These are phyloP conservation scores for Scheffersomyces illinoinensis DNA, from an alignment of 1,139 yeast species.

Conservation along the genomic window DNA sequence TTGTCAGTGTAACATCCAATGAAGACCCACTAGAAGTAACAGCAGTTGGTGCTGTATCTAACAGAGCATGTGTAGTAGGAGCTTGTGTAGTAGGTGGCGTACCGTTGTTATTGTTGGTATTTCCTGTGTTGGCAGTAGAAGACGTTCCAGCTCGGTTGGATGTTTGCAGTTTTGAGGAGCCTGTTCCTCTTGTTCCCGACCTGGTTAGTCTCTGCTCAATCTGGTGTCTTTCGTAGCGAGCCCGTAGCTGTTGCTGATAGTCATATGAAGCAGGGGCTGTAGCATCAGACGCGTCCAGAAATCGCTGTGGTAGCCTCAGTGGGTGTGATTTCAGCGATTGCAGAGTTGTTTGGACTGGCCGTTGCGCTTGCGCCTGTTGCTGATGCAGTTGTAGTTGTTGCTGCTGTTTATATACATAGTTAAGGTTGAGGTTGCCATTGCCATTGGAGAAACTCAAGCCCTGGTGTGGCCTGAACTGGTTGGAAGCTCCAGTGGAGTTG, in stretches of 20 bases:
- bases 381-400: conserved; percentile 12
- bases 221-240: conserved; percentile 25
- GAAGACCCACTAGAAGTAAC: conserved; percentile 5
- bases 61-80: background rate
- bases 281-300: conserved; percentile 7
- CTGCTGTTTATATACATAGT: conserved; percentile 11
- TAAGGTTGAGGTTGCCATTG: conserved; percentile 14
- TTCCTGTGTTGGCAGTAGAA: background rate
- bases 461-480: conserved; percentile 33
- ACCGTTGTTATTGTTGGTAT: conserved; percentile 6
- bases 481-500: conserved; percentile 13
- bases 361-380: conserved; percentile 1
- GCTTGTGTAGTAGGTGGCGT: conserved; percentile 5
- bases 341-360: conserved; percentile 1
- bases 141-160: conserved; percentile 3
- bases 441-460: conserved; percentile 27
- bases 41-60: conserved; percentile 1
- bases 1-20: conserved; percentile 14
- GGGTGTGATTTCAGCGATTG: conserved; percentile 4
- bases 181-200: conserved; percentile 11
- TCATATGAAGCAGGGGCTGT: conserved; percentile 16
- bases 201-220: conserved; percentile 12
- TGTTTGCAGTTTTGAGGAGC: conserved; percentile 1
- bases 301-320: conserved; percentile 14
- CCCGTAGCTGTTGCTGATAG: conserved; percentile 28